Conservation (phyloP, 2,329 filamentous ascomycete genomes). For the Cordyceps cicadae region DNA sequence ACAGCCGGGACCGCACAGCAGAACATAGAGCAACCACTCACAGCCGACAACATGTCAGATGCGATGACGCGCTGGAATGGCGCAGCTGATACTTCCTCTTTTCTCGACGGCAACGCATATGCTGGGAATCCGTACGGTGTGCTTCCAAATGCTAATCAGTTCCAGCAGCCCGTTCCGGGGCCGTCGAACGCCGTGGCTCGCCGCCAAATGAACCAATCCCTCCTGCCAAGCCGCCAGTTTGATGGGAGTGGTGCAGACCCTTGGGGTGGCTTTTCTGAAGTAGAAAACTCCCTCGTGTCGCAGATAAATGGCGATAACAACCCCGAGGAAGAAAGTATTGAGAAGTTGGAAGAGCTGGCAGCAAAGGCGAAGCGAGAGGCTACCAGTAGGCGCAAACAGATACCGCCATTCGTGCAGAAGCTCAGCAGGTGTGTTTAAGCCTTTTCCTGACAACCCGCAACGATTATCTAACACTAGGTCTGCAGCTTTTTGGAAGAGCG, state of each 20-base stretch:
- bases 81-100: constrained; percentile 27
- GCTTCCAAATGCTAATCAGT: constrained; percentile 28
- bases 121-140: constrained; percentile 31
- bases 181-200: constrained; percentile 45
- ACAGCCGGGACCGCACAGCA: constrained; percentile 50
- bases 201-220: constrained; percentile 41
- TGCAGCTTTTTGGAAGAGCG: constrained; percentile 82
- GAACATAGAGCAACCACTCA: constrained; percentile 40
- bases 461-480: constrained; percentile 17
- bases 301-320: constrained; percentile 26
- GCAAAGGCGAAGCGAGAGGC: constrained; percentile 78
- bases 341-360: constrained; percentile 71
- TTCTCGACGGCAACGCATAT: constrained; percentile 28
- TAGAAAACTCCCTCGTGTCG: constrained; percentile 27
- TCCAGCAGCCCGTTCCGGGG: constrained; percentile 23
- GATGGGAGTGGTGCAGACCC: constrained; percentile 30
- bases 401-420: constrained; percentile 96
- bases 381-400: constrained; percentile 84
- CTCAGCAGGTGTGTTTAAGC: constrained; percentile 69
- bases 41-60: constrained; percentile 39
- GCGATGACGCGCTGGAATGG: constrained; percentile 40
- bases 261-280: constrained; percentile 36
- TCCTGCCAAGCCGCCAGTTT: constrained; percentile 37
- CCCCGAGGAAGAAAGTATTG: constrained; percentile 60
- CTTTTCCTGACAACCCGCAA: background rate